Evolutionary conservation across 345 rosid species (phyloP), one percentile per base, ranked within the genome.

Genomic region (Rhodamnia argentea): DNA sequence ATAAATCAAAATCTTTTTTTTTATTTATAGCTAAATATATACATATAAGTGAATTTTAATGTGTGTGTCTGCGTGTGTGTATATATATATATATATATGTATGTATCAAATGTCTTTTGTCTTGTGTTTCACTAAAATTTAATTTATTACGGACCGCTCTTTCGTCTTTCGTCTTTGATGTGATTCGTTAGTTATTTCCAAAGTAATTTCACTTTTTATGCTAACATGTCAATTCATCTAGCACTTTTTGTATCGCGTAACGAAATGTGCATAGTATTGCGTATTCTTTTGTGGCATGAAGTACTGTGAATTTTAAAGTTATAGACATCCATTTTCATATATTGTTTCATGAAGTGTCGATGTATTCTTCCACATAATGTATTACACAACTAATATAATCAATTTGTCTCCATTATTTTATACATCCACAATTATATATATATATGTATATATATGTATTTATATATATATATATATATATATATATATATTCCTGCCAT

Each of bases 141-240:
- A 9, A 32, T 70, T 20, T 0, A 32, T 70, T 6, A 18, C 3
- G 7, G 10, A 32, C 0, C 0, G 2, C 32, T 37, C 3, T 16
- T 70, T 32, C 16, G 44, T 64, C 10, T 64, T 16, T 32, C 1
- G 3, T 37, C 40, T 37, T 37, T 64, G 1, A 64, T 8, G 9
- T 1, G 4, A 12, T 70, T 32, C 47, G 16, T 32, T 18, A 70
- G 78, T 18, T 24, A 70, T 32, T 64, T 70, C 10, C 10, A 70
- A 70, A 29, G 75, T n/a, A 13, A n/a, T 27, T 14, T 5, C 20
- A 3, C 32, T 60, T 4, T 27, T 27, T n/a, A 12, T 5, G 4
- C 5, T n/a, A 59, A 12, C 53, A 5, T 5, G 14, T 52, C 16
- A 4, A 52, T 5, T 52, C 6, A 5, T 14, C 18, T 3, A 13